Conservation (phyloP, 140 eudicot species). For the Bidens hawaiensis region DNA sequence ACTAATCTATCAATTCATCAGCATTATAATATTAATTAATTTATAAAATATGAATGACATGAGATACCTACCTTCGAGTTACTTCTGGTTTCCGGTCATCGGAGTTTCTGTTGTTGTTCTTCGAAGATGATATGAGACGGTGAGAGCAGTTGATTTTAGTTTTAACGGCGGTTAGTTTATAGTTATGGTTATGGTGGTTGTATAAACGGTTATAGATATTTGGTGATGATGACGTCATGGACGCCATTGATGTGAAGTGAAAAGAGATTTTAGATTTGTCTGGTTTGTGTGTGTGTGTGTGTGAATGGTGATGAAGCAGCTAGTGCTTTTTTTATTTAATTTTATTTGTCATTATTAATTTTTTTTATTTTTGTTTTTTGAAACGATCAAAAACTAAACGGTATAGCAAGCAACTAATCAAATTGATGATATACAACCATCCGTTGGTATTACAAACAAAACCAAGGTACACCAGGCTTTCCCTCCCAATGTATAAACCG, state of each 20-base stretch:
- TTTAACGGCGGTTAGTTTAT: slow-evolving; percentile 1
- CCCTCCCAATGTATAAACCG: no score
- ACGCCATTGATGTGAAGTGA: slow-evolving; percentile 45
- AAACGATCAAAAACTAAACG: no score
- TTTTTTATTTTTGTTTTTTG: no score
- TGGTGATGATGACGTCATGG: slow-evolving; percentile 37
- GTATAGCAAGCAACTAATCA: no score
- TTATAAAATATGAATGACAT: background rate
- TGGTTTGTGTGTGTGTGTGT: slow-evolving; percentile 9
- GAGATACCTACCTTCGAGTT: slow-evolving; percentile 56
- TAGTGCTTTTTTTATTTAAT: no score
- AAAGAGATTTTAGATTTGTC: background rate
- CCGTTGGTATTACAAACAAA: no score
- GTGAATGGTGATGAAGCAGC: no score
- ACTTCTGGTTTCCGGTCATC: slow-evolving; percentile 12
- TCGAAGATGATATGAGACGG: slow-evolving; percentile 26
- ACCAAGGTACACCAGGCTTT: no score
- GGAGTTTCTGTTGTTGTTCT: slow-evolving; percentile 19
- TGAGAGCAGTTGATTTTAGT: slow-evolving; percentile 14
- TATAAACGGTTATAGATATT: slow-evolving; percentile 17
- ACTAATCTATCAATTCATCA: background rate
- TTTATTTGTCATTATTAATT: no score
- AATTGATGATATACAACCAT: no score
- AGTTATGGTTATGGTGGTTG: slow-evolving; percentile 9
- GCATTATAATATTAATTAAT: background rate